Base-by-base conservation (phyloP, 352 stramenopile genomes). In the Blastocystis hominis region DNA sequence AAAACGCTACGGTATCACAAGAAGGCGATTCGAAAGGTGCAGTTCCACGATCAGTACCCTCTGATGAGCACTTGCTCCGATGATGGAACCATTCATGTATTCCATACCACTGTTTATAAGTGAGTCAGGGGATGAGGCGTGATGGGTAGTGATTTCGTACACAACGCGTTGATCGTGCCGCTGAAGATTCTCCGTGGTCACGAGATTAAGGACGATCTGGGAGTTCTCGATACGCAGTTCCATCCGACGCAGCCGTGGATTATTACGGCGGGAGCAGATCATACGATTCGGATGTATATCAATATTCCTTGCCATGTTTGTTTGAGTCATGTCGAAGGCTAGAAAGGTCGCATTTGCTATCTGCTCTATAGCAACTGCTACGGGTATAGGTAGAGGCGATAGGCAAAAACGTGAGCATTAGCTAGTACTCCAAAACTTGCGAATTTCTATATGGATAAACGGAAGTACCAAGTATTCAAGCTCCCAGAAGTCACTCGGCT, bases 1-100 rank as follows among this genome's bases (percentile, higher is more conserved):
- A 98, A 98, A 91, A 98, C 95, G 54, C 92, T 99, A 86, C 98
- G 98, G 89, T 99, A 98, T 90, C 96, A 98, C 91, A 94, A 98
- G 89, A 96, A 97, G 89, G 97, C 95, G 6, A 92, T 98, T 46
- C 93, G 97, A 50, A 93, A 92, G 10, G 95, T 98, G 13, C 92
- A 92, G 42, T 99, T 95, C 89, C 95, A 98, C 90, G 47, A 72
- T 36, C 88, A 91, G 24, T 98, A 98, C 89, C 97, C 97, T 59
- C 93, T 99, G 46, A 98, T 99, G 94, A 96, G 96, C 20, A 98
- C 96, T 47, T 95, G 94, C 36, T 97, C 95, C 30, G 97, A 99
- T 89, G 97, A 99, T 90, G 97, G 96, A 81, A 94, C 92, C 63
- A 95, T 99, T 88, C 96, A 99, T 91, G 95, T 99, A 55, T 99